Percentiles rank a stretch among this genome's conserved stretches.
Conservation (phyloP, 495 filamentous ascomycete species). For the Diplogelasinospora grovesii region DNA sequence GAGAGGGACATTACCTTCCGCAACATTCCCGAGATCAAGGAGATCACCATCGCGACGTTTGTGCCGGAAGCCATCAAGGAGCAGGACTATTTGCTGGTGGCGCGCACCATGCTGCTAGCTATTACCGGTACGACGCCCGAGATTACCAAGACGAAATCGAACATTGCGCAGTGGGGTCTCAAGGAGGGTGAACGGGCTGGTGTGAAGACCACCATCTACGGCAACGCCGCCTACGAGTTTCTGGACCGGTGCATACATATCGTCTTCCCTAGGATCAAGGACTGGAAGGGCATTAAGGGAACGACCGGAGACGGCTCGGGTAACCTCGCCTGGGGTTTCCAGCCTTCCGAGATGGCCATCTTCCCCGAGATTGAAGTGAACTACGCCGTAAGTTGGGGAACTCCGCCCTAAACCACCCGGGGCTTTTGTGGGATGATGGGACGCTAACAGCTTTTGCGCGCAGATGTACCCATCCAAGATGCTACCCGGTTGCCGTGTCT, state of each 20-base stretch:
- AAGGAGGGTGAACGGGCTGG: constrained; percentile 50
- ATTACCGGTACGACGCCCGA: constrained; percentile 72
- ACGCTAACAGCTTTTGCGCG: constrained; percentile 8
- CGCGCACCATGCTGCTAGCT: constrained; percentile 74
- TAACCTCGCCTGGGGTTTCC: constrained; percentile 77
- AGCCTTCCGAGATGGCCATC: constrained; percentile 59
- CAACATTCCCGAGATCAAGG: constrained; percentile 75
- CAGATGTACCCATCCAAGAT: constrained; percentile 43
- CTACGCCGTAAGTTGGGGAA: constrained; percentile 82
- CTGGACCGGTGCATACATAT: constrained; percentile 77
- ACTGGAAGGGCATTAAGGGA: constrained; percentile 78
- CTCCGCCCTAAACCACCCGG: too few relatives aligned
- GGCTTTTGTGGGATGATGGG: too few relatives aligned
- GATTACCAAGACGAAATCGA: constrained; percentile 60
- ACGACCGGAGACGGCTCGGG: constrained; percentile 74
- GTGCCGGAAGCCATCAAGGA: constrained; percentile 55
- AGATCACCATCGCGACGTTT: constrained; percentile 75
- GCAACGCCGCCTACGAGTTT: constrained; percentile 83
- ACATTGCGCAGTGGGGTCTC: constrained; percentile 58
- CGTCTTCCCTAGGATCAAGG: constrained; percentile 90
- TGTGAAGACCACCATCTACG: constrained; percentile 62
- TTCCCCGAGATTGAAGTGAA: constrained; percentile 94
- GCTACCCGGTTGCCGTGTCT: constrained; percentile 86
- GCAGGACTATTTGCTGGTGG: constrained; percentile 64
- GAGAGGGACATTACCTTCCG: constrained; percentile 73